Evolutionary conservation across 1,284 basidiomycete species (phyloP).

Genomic region (Ceratobasidium sp.): DNA sequence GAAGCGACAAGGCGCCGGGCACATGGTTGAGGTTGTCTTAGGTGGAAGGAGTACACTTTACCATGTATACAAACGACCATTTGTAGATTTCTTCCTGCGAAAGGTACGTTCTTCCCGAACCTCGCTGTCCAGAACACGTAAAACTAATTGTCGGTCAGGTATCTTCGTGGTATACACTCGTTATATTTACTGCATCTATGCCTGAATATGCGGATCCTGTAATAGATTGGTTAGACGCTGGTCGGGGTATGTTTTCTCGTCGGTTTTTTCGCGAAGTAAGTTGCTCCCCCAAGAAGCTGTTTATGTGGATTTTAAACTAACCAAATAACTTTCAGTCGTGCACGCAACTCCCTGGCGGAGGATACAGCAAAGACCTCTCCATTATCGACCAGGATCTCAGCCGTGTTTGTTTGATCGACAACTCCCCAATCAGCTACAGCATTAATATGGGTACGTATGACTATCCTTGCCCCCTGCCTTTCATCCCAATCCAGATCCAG

Average conservation of each 20-base stretch:
- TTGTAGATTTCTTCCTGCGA: slow-evolving; percentile 94
- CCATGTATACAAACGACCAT: slow-evolving; percentile 98
- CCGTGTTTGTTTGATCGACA: slow-evolving; percentile 94
- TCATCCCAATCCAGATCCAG: not conserved
- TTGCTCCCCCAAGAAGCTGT: slow-evolving; percentile 25
- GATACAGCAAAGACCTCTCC: slow-evolving; percentile 93
- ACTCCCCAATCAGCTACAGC: slow-evolving; percentile 93
- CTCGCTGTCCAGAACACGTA: not conserved
- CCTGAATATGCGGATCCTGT: slow-evolving; percentile 99
- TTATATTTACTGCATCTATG: slow-evolving; percentile 99
- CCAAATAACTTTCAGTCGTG: slow-evolving; percentile 71
- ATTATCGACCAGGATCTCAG: slow-evolving; percentile 90
- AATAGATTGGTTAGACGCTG: slow-evolving; percentile 99
- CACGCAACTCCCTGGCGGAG: slow-evolving; percentile 88
- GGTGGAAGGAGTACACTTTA: slow-evolving; percentile 91
- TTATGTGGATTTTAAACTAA: not conserved
- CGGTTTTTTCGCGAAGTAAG: slow-evolving; percentile 92
- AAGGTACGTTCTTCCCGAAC: slow-evolving; percentile 71
- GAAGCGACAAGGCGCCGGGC: slow-evolving; percentile 75
- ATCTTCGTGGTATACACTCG: slow-evolving; percentile 97
- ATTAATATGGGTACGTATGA: slow-evolving; percentile 84
- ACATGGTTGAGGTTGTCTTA: slow-evolving; percentile 95
- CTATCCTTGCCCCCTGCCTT: slow-evolving; percentile 7
- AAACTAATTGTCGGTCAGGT: slow-evolving; percentile 66
- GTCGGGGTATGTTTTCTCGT: slow-evolving; percentile 86